Base-by-base conservation (phyloP, 192 early-diverging fungal species). In the Bifiguratus adelaidae region DNA sequence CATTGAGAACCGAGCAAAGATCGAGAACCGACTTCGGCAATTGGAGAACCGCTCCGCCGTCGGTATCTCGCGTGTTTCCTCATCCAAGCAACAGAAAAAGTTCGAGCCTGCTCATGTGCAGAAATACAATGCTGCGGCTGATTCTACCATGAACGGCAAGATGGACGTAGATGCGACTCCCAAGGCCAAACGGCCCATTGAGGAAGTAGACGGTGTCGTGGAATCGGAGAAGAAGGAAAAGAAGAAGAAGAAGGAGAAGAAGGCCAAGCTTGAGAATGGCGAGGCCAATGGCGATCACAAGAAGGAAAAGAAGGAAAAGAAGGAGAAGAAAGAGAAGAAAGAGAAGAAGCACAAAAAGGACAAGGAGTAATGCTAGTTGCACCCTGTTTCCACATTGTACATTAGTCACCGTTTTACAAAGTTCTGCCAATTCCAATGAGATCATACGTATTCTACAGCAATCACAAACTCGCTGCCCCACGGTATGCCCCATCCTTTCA, bases 21-120 rank as follows among this genome's bases (percentile, higher is more conserved):
- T 93, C 43, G 93, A 94, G 70, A 73, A 75, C 38, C 74, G 93
- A 23, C 74, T 97, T 59, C 69, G 89, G 43, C 84, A 91, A 70
- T 74, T 97, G 34, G 93, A 97, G 74, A 86, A 85, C 33, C 84
- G 68, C 59, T 78, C 68, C 41, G 78, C 76, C 19, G 74, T 74
- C 41, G 69, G 69, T 50, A 76, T 79, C 19, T 32, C 68, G 65
- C n/a, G n/a, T n/a, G n/a, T n/a, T n/a, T n/a, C n/a, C n/a, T n/a
- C n/a, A n/a, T n/a, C n/a, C 52, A 83, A 79, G 52, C 64, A 59
- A 43, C 73, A 74, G 44, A 63, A 77, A 64, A 83, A 83, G 58
- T 76, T 74, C 62, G 71, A 83, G 53, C 73, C 63, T 24, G 68
- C 67, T 38, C 65, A 69, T 24, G 48, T 60, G 15, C 56, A 58